Evolutionary conservation across 352 stramenopile species (phyloP), one percentile per base, ranked within the genome.

Genomic region (Pythium scleroteichum): DNA sequence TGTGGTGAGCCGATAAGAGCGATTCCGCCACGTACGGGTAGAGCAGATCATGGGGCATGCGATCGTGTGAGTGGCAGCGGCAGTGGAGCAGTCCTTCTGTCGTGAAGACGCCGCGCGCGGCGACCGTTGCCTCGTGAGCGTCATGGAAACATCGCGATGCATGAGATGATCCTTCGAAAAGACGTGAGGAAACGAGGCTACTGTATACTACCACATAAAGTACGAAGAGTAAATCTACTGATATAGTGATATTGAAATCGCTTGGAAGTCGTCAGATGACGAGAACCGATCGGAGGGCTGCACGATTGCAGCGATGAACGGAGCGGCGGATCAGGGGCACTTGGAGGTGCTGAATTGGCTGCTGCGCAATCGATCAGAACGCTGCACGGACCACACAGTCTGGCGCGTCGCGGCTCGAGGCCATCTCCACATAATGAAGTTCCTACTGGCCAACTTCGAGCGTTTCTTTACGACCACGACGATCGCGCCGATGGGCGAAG

Each of bases 311-410:
- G 78, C 73, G 0, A 87, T 85, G 75, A 68, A 83, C 32, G 61
- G 69, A 13, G 78, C 78, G 0, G 75, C 68, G 0, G 67, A 64
- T 5, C 71, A 71, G 14, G 79, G 79, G 13, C 77, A 83, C 24
- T 27, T 87, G 16, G 71, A 76, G 29, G 66, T 83, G 10, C 54
- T 88, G 22, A 41, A 77, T 48, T 90, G 72, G 72, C 67, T 88
- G 3, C 73, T 82, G 7, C 32, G 45, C 2, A 53, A 87, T 29
- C 71, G 73, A 4, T 48, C 19, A 0, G 74, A 82, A 58, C 72
- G 72, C 3, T 80, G 66, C 29, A 82, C 76, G 0, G 64, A 73
- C 44, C 76, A 78, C 38, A 82, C 78, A 0, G 73, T 92, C 41
- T 73, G 86, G 64, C 55, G 76, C 26, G 79, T 80, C 10, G 79